Conservation (phyloP, 2,329 filamentous ascomycete species). For the Furcasterigmium furcatum region DNA sequence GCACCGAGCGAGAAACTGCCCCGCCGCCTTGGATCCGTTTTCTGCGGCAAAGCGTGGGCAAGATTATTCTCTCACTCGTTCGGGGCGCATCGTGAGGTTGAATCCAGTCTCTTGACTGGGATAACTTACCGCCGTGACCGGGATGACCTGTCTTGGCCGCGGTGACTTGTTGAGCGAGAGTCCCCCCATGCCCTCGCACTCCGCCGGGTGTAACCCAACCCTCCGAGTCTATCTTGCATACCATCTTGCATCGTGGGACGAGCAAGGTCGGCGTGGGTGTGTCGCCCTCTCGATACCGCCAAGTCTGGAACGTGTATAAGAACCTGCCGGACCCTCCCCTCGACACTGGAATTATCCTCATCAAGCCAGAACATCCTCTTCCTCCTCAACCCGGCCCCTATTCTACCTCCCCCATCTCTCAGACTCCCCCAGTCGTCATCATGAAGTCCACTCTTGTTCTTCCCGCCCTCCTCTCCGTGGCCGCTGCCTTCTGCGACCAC, state of each 20-base stretch:
- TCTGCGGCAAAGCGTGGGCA: background rate
- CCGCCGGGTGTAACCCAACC: background rate
- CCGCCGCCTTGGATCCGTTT: background rate
- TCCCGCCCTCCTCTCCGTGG: conserved; percentile 13
- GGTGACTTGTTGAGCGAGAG: background rate
- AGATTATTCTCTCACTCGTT: background rate
- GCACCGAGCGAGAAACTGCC: background rate
- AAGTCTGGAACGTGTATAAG: background rate
- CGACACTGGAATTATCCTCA: background rate
- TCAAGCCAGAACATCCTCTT: background rate
- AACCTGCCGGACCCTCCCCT: background rate
- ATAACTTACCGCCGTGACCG: too few species aligned
- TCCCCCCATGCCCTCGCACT: background rate
- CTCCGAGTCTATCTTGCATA: background rate
- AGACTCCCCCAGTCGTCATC: background rate
- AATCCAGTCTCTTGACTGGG: background rate
- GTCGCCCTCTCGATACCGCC: background rate
- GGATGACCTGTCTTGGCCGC: background rate
- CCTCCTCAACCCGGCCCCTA: background rate
- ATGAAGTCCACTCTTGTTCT: conserved; percentile 17
- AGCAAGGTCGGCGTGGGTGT: background rate
- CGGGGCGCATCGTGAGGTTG: background rate
- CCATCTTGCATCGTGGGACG: background rate
- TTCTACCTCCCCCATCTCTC: background rate
- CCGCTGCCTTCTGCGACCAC: conserved; percentile 21